Conservation (phyloP, 257 asterid genomes). For the Nicotiana tabacum region DNA sequence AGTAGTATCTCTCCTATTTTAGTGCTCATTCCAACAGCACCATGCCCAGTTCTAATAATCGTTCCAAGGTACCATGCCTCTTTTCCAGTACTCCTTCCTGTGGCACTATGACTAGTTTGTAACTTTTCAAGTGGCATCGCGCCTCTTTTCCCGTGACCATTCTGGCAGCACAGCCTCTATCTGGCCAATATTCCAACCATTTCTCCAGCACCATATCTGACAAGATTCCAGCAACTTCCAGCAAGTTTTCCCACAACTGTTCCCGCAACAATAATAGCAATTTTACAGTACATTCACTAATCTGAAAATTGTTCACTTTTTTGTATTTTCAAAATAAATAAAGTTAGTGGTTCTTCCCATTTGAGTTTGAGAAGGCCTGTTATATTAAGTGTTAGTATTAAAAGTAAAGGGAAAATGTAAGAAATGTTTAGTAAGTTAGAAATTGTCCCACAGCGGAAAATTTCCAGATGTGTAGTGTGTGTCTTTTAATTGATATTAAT, state of each 20-base stretch:
- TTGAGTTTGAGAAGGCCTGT: neutral
- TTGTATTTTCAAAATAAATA: neutral
- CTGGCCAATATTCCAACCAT: conserved; percentile 1
- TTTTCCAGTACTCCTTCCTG: neutral
- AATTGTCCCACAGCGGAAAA: neutral
- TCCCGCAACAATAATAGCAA: neutral
- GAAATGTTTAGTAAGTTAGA: neutral
- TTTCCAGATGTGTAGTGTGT: neutral
- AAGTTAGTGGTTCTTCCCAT: neutral
- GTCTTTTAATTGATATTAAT: neutral
- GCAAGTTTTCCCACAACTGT: neutral
- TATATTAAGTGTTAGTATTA: neutral
- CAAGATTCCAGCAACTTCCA: neutral
- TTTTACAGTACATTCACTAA: neutral
- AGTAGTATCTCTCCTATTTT: neutral
- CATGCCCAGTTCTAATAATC: neutral
- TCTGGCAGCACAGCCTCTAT: neutral
- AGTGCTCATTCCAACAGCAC: neutral
- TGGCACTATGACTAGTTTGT: neutral
- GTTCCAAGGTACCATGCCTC: neutral
- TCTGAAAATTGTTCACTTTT: neutral
- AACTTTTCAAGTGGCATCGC: neutral
- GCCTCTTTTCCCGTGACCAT: neutral
- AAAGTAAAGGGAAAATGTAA: neutral
- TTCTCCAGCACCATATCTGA: neutral